Conservation (phyloP, 2,329 filamentous ascomycete genomes). For the Lizonia empirigonia region DNA sequence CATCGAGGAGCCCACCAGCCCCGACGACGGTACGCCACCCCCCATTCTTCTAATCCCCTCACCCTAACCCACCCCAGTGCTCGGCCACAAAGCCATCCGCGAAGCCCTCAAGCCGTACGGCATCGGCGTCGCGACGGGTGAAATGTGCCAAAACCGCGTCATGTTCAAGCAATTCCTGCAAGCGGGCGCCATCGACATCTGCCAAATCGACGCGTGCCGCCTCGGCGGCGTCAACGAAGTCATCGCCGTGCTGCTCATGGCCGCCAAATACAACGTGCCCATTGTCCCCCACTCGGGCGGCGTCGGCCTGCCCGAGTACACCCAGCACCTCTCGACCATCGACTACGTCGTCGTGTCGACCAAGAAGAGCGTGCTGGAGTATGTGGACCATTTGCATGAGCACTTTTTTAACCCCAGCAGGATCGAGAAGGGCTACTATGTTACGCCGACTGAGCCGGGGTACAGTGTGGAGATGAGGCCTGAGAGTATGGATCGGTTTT, state of each 20-base stretch:
- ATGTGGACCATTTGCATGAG: constrained; percentile 91
- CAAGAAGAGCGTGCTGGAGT: constrained; percentile 82
- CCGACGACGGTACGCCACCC: constrained; percentile 66
- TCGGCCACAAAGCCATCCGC: constrained; percentile 84
- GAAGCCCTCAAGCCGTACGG: constrained; percentile 75
- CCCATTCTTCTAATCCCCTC: background rate
- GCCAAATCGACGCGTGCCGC: constrained; percentile 88
- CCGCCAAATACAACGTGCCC: constrained; percentile 77
- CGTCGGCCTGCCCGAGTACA: constrained; percentile 91
- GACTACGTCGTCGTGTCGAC: constrained; percentile 88
- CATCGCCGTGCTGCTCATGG: constrained; percentile 85
- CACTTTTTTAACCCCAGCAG: constrained; percentile 83
- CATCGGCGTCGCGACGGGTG: constrained; percentile 87
- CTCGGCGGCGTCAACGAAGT: constrained; percentile 92
- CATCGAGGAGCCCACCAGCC: constrained; percentile 91
- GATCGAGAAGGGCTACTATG: constrained; percentile 85
- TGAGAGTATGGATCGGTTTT: constrained; percentile 80
- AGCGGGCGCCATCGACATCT: constrained; percentile 80
- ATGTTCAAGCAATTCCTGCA: constrained; percentile 91
- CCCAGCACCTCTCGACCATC: constrained; percentile 88
- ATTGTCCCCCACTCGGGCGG: constrained; percentile 90
- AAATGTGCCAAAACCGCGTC: constrained; percentile 95
- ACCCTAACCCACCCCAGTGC: constrained; percentile 54
- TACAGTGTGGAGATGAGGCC: constrained; percentile 95
- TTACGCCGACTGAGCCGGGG: constrained; percentile 79